Base-by-base conservation (phyloP, 306 rosid species). In the Gastrolobium bilobum region DNA sequence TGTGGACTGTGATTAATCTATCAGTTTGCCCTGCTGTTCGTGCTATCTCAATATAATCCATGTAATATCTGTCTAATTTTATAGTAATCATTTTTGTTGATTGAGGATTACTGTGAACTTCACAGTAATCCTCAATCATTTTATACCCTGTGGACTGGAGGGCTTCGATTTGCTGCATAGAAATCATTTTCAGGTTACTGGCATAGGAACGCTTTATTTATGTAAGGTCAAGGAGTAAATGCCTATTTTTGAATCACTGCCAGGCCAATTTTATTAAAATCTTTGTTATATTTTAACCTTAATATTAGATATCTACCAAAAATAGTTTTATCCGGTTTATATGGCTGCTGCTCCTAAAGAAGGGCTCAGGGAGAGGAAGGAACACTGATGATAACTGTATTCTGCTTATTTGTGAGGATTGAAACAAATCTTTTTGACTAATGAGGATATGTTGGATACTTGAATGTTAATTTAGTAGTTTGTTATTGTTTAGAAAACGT, bases 71-170 rank as follows among this genome's bases (percentile, higher is more conserved):
- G 57, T 13, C 42, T 10, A 20, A 20, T 30, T 47, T 47, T 33
- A 47, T 3, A 20, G 71, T 48, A 47, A 11, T 47, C n/a, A 9
- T 71, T 33, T 50, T 14, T 71, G 37, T 51, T 68, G n/a, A 71
- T 51, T 68, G n/a, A 71, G 76, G 42, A 20, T 52, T n/a, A 14
- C 50, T 51, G 37, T 37, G 10, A 37, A n/a, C 20, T 70, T 70
- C 76, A 9, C 61, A n/a, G n/a, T n/a, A n/a, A n/a, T n/a, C n/a
- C n/a, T n/a, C n/a, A n/a, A n/a, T n/a, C n/a, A n/a, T n/a, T 44
- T 30, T 66, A 26, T 42, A 66, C 30, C 53, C 37, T 9, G 38
- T 26, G n/a, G n/a, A n/a, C n/a, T n/a, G n/a, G 51, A 40, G n/a
- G 15, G 38, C 56, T 68, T 46, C 2, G 59, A 40, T 37, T 53